Base-by-base conservation (phyloP, 129 eudicot species). In the Artemisia annua region DNA sequence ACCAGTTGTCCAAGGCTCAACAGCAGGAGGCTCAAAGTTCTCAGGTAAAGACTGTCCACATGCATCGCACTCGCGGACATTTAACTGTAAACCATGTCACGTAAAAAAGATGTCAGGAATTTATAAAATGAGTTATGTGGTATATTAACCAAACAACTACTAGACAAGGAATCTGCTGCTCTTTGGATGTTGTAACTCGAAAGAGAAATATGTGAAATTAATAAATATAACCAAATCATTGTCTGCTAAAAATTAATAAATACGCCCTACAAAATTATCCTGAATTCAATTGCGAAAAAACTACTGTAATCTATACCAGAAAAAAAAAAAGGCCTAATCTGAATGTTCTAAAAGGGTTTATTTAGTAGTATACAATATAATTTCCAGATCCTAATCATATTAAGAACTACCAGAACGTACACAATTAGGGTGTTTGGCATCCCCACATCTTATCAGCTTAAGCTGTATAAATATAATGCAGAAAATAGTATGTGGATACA, bases 1-100 rank as follows among this genome's bases (percentile, higher is more conserved):
- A 63, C 96, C 98, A 48, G 92, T 87, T 49, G 87, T 72, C 96
- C 98, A 93, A 44, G 95, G 96, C 80, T 93, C 98, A 79, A 87
- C 91, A 55, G 95, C 88, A 67, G 92, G 96, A 79, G 91, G 85
- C 77, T 79, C 89, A 70, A 83, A 90, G 91, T 89, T 91, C 83
- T 91, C 96, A 19, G 96, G 97, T 81, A 91, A 83, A 84, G 92
- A 84, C 79, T 91, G 97, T 8, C 96, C 92, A 75, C 97, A 91
- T 88, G 86, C 96, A 74, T 79, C 79, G 85, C 97, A 91, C 87
- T 80, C 88, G 77, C 86, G 96, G 15, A 84, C 96, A 72, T 86
- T 73, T 84, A 91, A 71, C 96, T 91, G 86, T 75, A 70, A 43
- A 32, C 26, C 24, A 30, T 26, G 56, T 46, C 5, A 75, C 26